Base-by-base conservation (phyloP, 2,329 filamentous ascomycete species). In the Trichoderma breve region DNA sequence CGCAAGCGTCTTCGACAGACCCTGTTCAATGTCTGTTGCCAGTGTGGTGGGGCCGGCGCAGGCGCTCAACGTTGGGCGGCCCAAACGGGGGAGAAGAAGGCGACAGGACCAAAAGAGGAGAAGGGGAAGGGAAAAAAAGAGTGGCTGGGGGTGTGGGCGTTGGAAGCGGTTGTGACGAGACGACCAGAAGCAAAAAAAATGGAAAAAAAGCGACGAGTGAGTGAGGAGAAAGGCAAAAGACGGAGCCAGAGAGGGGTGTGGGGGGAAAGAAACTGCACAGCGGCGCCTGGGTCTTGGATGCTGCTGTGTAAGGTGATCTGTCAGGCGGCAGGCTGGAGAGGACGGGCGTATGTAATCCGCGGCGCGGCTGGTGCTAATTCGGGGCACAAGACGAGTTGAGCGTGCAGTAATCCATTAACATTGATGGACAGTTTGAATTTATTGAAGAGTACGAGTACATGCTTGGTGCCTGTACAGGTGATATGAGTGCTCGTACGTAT, bases 251-350 rank as follows among this genome's bases (percentile, higher is more conserved):
- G 57, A 67, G 60, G 71, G 71, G 71, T 70, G 71, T 72, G 71
- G 71, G 71, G 71, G 71, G 28, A 51, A 47, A 21, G 58, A 55
- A 28, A 26, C 63, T 61, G 55, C 55, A 43, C 63, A 43, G 58
- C 68, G 58, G 58, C 30, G 32, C 24, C 43, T 34, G 24, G 28
- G 36, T 6, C 21, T 28, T 53, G 47, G 36, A 43, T 30, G 30
- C 39, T 21, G 60, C 30, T 71, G 70, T 67, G 63, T 68, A 36
- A 71, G 70, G 70, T 71, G 70, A 71, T 71, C 70, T 71, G 63
- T 71, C 70, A 71, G 70, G 63, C 70, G 32, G 69, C 43, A 68
- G 28, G 65, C 11, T 32, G 55, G 57, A 47, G 43, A 28, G 32
- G 58, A 69, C 67, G 67, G 67, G 67, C 67, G 67, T 70, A 70